Evolutionary conservation across 73 alveolate species (phyloP).

Genomic region (Paramecium sexaurelia): DNA sequence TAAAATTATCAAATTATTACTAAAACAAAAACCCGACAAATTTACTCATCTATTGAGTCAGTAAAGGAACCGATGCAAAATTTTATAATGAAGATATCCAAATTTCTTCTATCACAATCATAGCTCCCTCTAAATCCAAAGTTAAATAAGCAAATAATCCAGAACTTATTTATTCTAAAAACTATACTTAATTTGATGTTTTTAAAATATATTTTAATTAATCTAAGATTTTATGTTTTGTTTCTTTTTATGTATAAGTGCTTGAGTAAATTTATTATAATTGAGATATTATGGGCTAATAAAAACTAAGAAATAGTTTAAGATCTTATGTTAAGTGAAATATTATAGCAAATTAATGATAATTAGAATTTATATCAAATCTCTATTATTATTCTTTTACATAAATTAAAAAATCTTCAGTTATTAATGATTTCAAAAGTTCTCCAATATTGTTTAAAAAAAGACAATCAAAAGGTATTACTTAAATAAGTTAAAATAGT

Average conservation of each 20-base stretch:
- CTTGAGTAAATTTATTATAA: neutral
- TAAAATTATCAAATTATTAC: neutral
- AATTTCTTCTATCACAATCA: conserved; percentile 5
- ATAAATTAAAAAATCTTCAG: neutral
- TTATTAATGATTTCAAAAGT: neutral
- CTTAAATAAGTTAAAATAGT: neutral
- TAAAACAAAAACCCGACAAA: neutral
- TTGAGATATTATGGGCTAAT: neutral
- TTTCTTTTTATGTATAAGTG: neutral
- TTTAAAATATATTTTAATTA: neutral
- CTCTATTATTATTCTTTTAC: neutral
- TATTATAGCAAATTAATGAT: neutral
- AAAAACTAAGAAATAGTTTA: neutral
- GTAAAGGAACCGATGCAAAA: neutral
- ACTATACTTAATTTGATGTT: neutral
- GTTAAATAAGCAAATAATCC: conserved; percentile 36
- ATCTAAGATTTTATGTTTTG: neutral
- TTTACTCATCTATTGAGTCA: conserved; percentile 13
- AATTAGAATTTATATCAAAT: neutral
- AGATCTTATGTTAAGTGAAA: neutral
- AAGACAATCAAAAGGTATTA: conserved; percentile 13
- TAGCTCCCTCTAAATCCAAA: conserved; percentile 16
- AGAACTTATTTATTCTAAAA: conserved; percentile 25
- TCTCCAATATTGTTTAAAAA: neutral
- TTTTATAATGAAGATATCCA: neutral